These are phyloP conservation scores for Debaryomyces sp. DNA, from an alignment of 1,139 yeast genomes.

Conservation along the genomic window DNA sequence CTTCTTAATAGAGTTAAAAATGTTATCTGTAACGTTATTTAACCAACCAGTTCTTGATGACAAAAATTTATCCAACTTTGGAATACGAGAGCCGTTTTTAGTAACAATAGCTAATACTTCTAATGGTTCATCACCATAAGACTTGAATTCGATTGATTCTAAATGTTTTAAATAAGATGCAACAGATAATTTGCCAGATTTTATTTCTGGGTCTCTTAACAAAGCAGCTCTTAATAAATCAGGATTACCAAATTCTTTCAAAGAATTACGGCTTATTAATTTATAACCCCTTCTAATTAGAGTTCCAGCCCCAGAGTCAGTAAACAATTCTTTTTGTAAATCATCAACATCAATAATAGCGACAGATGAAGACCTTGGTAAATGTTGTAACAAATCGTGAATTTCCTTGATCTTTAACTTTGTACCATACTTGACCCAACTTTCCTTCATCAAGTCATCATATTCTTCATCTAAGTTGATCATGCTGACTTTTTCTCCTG, in stretches of 20 bases:
- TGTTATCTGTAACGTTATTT: slow-evolving; percentile 94
- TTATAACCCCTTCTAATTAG: slow-evolving; percentile 96
- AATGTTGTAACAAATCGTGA: slow-evolving; percentile 87
- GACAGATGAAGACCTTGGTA: slow-evolving; percentile 96
- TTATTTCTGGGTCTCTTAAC: slow-evolving; percentile 74
- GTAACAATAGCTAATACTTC: slow-evolving; percentile 90
- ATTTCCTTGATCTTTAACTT: slow-evolving; percentile 95
- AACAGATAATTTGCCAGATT: slow-evolving; percentile 70
- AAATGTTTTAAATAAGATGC: slow-evolving; percentile 80
- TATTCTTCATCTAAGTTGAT: slow-evolving; percentile 96
- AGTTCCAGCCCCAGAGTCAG: slow-evolving; percentile 99
- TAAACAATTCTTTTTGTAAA: slow-evolving; percentile 93
- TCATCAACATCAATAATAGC: slow-evolving; percentile 96
- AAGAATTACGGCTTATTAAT: slow-evolving; percentile 67
- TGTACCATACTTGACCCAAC: slow-evolving; percentile 99
- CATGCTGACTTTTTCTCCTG: slow-evolving; percentile 86
- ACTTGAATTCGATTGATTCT: slow-evolving; percentile 64
- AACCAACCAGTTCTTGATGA: slow-evolving; percentile 95
- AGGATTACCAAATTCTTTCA: slow-evolving; percentile 73
- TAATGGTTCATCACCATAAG: slow-evolving; percentile 94
- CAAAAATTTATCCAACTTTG: slow-evolving; percentile 84
- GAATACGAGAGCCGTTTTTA: slow-evolving; percentile 43
- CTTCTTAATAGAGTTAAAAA: slow-evolving; percentile 78
- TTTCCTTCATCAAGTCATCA: slow-evolving; percentile 83
- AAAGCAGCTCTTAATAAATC: slow-evolving; percentile 78